Base-by-base conservation (phyloP, 164 flowering plant genomes). In the Amborella trichopoda region DNA sequence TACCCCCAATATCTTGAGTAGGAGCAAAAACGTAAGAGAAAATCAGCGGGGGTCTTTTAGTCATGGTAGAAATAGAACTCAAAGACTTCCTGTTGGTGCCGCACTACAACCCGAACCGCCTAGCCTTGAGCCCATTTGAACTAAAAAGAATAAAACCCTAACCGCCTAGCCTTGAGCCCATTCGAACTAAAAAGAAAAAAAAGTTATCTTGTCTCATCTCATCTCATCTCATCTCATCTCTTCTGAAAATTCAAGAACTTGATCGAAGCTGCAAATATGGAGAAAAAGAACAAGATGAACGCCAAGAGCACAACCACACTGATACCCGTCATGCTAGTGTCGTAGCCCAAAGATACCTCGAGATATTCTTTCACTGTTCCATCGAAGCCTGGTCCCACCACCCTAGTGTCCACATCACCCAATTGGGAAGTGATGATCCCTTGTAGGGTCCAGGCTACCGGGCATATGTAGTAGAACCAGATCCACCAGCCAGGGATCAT, bases 401-500 rank as follows among this genome's bases (percentile, higher is more conserved):
- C 60, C 26, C 1, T 44, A 22, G 62, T 56, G 26, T 83, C 91
- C n/a, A 78, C 66, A 48, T 90, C 91, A 22, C 94, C 91, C 9
- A 90, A 78, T 53, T 85, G 97, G 26, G 94, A 83, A 36, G 60
- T 60, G 33, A 90, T 66, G 20, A 83, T 54, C 0, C 95, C 97
- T 1, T 75, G 58, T 14, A 89, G 55, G 2, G 94, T 78, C 95
- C 97, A 85, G 17, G 83, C 75, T 44, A 85, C 66, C 3, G 95
- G 95, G 63, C 72, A 66, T 12, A 83, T 68, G 47, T 85, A 77
- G 50, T 90, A 79, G 60, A 81, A 85, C 94, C 95, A 90, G 19
- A 77, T 52, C 88, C 97, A 85, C 94, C 95, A 90, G 49, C 52
- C 73, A 0, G 95, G 94, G 47, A 90, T 90, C 1, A 30, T 48